Percentiles rank a stretch among this genome's conserved stretches.
phyloP scores from a whole-genome alignment of 768 basidiomycete species.

The Boletus huronensis region DNA sequence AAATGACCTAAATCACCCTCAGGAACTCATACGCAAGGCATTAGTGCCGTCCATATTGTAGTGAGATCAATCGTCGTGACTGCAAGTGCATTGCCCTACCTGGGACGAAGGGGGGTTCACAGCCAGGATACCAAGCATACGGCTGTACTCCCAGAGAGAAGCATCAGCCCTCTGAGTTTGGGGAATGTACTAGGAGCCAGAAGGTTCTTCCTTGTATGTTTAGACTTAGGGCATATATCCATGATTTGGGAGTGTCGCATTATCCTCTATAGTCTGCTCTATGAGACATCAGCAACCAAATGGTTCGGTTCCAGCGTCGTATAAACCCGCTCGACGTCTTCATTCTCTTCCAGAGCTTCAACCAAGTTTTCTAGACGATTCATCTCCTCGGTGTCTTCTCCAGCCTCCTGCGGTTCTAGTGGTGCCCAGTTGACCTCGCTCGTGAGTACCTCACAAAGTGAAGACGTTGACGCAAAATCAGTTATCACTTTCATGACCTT shows the following conservation, averaged over 20 bases:
- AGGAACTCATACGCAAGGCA: conserved; percentile 1
- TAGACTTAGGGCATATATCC: background rate
- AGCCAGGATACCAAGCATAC: background rate
- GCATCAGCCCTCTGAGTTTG: background rate
- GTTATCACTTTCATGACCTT: conserved; percentile 37
- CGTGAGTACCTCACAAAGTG: conserved; percentile 39
- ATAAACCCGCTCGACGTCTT: conserved; percentile 58
- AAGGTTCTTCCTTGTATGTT: background rate
- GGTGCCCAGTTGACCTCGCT: conserved; percentile 58
- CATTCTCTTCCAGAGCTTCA: conserved; percentile 51
- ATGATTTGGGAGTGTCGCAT: background rate
- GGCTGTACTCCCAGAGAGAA: background rate
- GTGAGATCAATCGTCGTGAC: background rate
- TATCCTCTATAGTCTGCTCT: conserved; percentile 8
- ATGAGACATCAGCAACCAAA: conserved; percentile 22
- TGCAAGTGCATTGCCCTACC: background rate
- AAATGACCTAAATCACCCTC: conserved; percentile 9
- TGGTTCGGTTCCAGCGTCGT: conserved; percentile 43
- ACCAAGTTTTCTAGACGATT: conserved; percentile 42
- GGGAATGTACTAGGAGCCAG: background rate
- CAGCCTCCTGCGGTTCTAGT: conserved; percentile 35
- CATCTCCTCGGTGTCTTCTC: conserved; percentile 36
- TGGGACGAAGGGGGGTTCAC: background rate
- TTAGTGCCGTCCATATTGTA: background rate
- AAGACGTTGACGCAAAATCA: conserved; percentile 21